Evolutionary conservation across 257 asterid genomes (phyloP).

Genomic region (Gardenia jasminoides): DNA sequence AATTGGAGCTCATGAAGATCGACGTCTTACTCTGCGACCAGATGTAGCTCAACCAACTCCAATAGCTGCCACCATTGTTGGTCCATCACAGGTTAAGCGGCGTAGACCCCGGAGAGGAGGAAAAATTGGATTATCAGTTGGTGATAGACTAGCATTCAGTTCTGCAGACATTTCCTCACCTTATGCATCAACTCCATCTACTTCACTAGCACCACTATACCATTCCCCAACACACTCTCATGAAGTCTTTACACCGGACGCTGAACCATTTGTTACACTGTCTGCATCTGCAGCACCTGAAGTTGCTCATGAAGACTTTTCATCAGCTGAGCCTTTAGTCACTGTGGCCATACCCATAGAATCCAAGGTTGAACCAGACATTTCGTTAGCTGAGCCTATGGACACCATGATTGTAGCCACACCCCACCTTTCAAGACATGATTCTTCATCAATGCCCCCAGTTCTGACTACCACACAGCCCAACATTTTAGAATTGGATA

Average conservation of each 20-base stretch:
- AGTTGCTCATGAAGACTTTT: conserved; percentile 17
- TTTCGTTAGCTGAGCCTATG: conserved; percentile 38
- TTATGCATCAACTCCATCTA: conserved; percentile 39
- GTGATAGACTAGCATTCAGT: conserved; percentile 43
- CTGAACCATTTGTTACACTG: conserved; percentile 39
- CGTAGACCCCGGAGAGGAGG: conserved; percentile 74
- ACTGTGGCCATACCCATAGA: conserved; percentile 12
- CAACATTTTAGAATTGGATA: conserved; percentile 36
- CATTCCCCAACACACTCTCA: conserved; percentile 36
- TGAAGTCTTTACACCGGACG: conserved; percentile 37
- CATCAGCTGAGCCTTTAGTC: conserved; percentile 30
- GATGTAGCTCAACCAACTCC: conserved; percentile 41
- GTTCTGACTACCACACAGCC: conserved; percentile 20
- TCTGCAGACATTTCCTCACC: conserved; percentile 30
- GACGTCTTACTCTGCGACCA: conserved; percentile 46
- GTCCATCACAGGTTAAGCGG: conserved; percentile 52
- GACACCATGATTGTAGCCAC: conserved; percentile 3
- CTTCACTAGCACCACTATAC: conserved; percentile 37
- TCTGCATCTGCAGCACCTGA: conserved; percentile 63
- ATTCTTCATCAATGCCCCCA: conserved; percentile 22
- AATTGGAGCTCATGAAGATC: conserved; percentile 63
- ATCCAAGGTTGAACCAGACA: conserved; percentile 22
- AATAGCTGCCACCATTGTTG: conserved; percentile 27
- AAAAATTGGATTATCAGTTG: conserved; percentile 29
- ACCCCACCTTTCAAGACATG: conserved; percentile 14